Base-by-base conservation (phyloP, 2,329 filamentous ascomycete species). In the Mycocentrospora acerina region DNA sequence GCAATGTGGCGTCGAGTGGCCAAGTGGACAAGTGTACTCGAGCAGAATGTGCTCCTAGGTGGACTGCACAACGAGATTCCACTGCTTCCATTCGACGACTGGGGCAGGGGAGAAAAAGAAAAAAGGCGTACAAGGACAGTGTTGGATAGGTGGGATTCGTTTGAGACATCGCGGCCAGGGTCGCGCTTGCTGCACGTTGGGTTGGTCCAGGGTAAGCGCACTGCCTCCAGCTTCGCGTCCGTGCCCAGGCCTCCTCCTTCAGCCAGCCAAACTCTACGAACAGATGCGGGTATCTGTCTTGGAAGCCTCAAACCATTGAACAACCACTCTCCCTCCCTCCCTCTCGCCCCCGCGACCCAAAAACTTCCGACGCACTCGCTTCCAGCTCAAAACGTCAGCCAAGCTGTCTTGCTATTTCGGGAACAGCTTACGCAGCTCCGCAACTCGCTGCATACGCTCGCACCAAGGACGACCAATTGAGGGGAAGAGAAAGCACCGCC, bases 381-480 rank as follows among this genome's bases (percentile, higher is more conserved):
- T n/a, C 19, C 24, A 29, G 12, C 25, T 31, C 24, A 36, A 32
- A 32, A 31, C 37, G 37, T 37, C 15, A 22, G 29, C 35, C 19
- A 34, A 34, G 37, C 40, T 32, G 32, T 43, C 35, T 35, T 45
- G 17, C 43, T 40, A 40, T 44, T 40, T 35, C 37, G 35, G 35
- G 40, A 17, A 31, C 37, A 50, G 49, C 46, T 48, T 44, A 50
- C 48, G 42, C 48, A 48, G 39, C 50, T 49, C 47, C 43, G 45
- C 46, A 40, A 46, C 37, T 44, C 48, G 22, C 44, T 44, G 32
- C 26, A 22, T 22, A 28, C 41, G 43, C 37, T 17, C 24, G 24
- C 36, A 16, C 27, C 35, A 26, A 10, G 34, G 24, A 15, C 34
- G 24, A 25, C 31, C 11, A 24, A 15, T 31, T 11, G n/a, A 16